Conservation (phyloP, 345 rosid species). For the Barbarea vulgaris region DNA sequence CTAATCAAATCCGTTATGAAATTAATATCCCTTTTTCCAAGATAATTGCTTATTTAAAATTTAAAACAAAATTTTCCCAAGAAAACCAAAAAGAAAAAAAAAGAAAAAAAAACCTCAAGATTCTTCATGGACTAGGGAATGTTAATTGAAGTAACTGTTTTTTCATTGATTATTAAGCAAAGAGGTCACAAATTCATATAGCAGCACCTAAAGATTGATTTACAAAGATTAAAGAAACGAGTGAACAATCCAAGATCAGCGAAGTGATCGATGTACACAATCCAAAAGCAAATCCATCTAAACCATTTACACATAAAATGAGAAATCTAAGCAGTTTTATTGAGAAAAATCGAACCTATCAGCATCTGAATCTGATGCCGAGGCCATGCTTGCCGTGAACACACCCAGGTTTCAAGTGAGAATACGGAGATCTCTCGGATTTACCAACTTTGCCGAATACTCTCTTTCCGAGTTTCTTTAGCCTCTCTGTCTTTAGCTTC, state of each 20-base stretch:
- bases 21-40: too few species aligned
- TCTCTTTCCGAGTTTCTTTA: slow-evolving; percentile 50
- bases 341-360: background rate
- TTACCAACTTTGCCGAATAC: slow-evolving; percentile 35
- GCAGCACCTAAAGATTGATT: too few species aligned
- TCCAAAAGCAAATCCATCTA: background rate
- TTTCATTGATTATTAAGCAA: too few species aligned
- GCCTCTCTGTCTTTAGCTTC: slow-evolving; percentile 54
- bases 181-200: too few species aligned
- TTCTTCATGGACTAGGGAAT: too few species aligned
- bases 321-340: background rate
- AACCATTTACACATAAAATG: background rate
- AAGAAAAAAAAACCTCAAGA: too few species aligned
- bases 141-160: background rate
- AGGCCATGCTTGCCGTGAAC: slow-evolving; percentile 58
- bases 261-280: background rate
- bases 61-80: too few species aligned
- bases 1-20: too few species aligned
- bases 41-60: too few species aligned
- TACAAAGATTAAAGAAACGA: background rate
- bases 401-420: slow-evolving; percentile 51
- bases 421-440: background rate
- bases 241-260: background rate
- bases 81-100: too few species aligned
- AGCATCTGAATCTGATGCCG: slow-evolving; percentile 24